Evolutionary conservation across 345 rosid species (phyloP).

Genomic region (Gossypium ekmanianum): DNA sequence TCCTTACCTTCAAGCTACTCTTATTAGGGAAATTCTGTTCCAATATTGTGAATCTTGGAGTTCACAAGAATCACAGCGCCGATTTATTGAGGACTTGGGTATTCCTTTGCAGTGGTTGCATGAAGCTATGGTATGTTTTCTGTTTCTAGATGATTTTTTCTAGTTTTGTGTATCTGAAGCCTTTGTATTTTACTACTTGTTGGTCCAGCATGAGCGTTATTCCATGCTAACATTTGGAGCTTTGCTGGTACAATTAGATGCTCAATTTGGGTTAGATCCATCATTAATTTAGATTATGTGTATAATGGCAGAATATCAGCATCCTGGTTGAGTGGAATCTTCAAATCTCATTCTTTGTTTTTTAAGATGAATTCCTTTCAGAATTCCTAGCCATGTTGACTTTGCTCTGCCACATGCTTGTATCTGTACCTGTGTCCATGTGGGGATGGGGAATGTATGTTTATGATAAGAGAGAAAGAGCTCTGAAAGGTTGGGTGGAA

Average conservation of each 20-base stretch:
- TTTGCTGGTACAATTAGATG: constrained; percentile 4
- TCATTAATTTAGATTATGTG: neutral
- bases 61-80: constrained; percentile 63
- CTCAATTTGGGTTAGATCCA: neutral
- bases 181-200: constrained; percentile 9
- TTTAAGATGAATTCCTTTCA: neutral
- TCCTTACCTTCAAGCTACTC: constrained; percentile 69
- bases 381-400: neutral
- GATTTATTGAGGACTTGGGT: constrained; percentile 69
- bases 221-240: neutral
- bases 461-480: no score
- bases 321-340: neutral
- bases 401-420: neutral
- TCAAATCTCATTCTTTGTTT: neutral
- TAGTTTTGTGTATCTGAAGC: constrained; percentile 14
- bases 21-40: constrained; percentile 82
- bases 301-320: constrained; percentile 2
- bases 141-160: constrained; percentile 14
- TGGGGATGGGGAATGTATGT: no score
- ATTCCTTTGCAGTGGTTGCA: constrained; percentile 85
- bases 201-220: neutral
- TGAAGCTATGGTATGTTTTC: constrained; percentile 76
- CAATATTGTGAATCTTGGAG: constrained; percentile 90
- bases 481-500: no score
- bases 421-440: neutral